phyloP scores from a whole-genome alignment of 2,329 filamentous ascomycete species.

The Trichophyton verrucosum region DNA sequence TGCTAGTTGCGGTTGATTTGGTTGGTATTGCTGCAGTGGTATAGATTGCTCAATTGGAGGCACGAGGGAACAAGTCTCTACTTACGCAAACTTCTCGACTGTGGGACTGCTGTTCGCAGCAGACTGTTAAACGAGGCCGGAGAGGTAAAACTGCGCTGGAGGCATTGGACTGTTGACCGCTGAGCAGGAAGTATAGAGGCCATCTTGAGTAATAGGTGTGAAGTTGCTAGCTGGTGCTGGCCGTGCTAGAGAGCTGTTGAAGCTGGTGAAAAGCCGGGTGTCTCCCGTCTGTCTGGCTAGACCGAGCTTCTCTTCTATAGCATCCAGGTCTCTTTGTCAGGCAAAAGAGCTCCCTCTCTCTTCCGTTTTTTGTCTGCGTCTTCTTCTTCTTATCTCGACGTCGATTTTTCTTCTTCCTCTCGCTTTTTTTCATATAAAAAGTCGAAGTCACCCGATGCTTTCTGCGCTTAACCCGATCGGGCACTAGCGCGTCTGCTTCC shows the following conservation, averaged over 20 bases:
- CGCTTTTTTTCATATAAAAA: background rate
- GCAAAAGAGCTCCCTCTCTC: background rate
- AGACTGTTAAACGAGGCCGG: background rate
- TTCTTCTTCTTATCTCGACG: background rate
- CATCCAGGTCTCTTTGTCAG: background rate
- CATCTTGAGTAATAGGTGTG: background rate
- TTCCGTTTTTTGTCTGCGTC: background rate
- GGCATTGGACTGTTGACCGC: background rate
- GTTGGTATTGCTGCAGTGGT: background rate
- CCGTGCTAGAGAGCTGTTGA: background rate
- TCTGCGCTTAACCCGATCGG: conserved; percentile 1
- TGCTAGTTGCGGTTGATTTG: background rate
- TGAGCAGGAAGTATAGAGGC: background rate
- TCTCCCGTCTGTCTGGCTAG: background rate
- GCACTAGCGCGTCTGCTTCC: conserved; percentile 6
- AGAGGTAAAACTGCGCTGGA: background rate
- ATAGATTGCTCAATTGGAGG: background rate
- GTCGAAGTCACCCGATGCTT: background rate
- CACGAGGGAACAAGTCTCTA: background rate
- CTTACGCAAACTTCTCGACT: conserved; percentile 1
- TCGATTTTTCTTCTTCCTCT: background rate
- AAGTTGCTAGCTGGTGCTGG: background rate
- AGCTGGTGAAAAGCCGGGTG: background rate
- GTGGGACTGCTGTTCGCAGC: background rate
- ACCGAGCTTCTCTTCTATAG: background rate